phyloP scores from a whole-genome alignment of 2,329 filamentous ascomycete genomes.

The Fusarium sp. region DNA sequence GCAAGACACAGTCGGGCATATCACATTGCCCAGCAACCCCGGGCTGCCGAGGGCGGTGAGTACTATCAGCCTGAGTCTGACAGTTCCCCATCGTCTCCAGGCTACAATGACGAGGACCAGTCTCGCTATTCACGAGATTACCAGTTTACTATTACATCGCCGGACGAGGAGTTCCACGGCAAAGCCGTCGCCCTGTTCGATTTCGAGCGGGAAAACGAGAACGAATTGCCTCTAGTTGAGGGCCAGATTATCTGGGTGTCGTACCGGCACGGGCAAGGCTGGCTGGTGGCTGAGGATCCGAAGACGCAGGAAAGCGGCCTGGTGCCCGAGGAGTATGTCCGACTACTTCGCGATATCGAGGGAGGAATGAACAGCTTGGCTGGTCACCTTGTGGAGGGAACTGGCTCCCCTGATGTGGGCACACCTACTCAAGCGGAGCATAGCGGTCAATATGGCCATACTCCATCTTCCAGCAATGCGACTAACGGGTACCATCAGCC shows the following conservation, averaged over 20 bases:
- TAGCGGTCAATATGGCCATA: constrained; percentile 56
- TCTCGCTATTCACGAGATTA: constrained; percentile 91
- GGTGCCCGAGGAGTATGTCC: constrained; percentile 96
- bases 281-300: constrained; percentile 96
- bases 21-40: constrained; percentile 55
- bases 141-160: constrained; percentile 92
- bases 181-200: constrained; percentile 96
- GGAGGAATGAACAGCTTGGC: constrained; percentile 82
- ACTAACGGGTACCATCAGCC: constrained; percentile 75
- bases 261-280: constrained; percentile 95
- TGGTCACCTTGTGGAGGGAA: constrained; percentile 65
- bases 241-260: constrained; percentile 97
- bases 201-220: constrained; percentile 94
- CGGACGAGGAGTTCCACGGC: constrained; percentile 97
- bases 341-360: constrained; percentile 90
- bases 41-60: constrained; percentile 60
- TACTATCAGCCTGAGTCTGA: constrained; percentile 66
- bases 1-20: constrained; percentile 64
- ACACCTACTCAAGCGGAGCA: constrained; percentile 72
- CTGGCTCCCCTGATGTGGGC: constrained; percentile 63
- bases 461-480: constrained; percentile 55
- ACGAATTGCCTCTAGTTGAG: constrained; percentile 90
- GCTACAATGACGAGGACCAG: constrained; percentile 70
- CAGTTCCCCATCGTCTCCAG: constrained; percentile 68
- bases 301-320: constrained; percentile 93